Conservation (phyloP, 805 yeast species). For the Cyberlindnera meyerae region DNA sequence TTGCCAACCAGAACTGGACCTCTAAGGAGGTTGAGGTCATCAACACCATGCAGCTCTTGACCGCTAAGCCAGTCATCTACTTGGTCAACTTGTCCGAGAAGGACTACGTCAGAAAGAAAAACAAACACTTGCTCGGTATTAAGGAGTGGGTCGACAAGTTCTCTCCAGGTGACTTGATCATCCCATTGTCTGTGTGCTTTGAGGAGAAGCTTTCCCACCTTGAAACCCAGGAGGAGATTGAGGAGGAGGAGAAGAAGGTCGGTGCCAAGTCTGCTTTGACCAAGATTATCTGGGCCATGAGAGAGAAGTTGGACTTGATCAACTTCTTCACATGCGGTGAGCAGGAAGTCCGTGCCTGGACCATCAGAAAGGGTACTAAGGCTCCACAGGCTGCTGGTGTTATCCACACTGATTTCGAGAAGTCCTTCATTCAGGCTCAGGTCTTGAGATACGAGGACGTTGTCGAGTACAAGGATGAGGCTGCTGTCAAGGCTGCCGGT, state of each 20-base stretch:
- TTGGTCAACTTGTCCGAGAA: constrained; percentile 84
- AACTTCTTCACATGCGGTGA: constrained; percentile 96
- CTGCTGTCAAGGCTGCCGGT: constrained; percentile 79
- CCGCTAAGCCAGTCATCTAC: constrained; percentile 94
- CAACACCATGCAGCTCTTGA: constrained; percentile 79
- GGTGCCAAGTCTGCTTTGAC: constrained; percentile 83
- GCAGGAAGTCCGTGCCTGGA: constrained; percentile 97
- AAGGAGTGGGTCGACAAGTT: constrained; percentile 84
- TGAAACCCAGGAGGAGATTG: constrained; percentile 80
- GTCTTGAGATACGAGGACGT: constrained; percentile 83
- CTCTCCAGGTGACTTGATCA: constrained; percentile 87
- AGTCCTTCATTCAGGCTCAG: constrained; percentile 91
- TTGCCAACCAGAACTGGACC: constrained; percentile 84
- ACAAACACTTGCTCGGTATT: constrained; percentile 76
- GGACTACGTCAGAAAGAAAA: constrained; percentile 83
- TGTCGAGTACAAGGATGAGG: constrained; percentile 74
- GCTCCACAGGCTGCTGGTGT: constrained; percentile 99
- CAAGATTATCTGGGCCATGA: constrained; percentile 79
- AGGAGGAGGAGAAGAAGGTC: constrained; percentile 65
- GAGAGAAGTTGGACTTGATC: constrained; percentile 77
- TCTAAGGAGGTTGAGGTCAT: constrained; percentile 87
- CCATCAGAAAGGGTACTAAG: constrained; percentile 82
- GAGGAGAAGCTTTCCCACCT: constrained; percentile 89
- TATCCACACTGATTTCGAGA: constrained; percentile 91
- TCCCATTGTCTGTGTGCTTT: constrained; percentile 87